Base-by-base conservation (phyloP, 2,329 filamentous ascomycete genomes). In the Pochonia chlamydosporia region DNA sequence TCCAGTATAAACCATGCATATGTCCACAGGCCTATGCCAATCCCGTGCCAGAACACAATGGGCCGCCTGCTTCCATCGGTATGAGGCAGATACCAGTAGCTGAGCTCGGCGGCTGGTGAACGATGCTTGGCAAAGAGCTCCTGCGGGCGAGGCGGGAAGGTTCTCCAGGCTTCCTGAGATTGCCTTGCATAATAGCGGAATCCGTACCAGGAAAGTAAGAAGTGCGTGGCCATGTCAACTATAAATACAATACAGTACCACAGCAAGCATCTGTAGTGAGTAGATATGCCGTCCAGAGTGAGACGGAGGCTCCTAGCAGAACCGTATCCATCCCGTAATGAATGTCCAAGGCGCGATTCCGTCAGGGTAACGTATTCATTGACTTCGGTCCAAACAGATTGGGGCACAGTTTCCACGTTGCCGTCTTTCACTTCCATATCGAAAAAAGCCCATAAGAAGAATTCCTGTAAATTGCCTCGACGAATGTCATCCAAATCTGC, bases 31-130 rank as follows among this genome's bases (percentile, higher is more conserved):
- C 85, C 84, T 48, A 88, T 72, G 36, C 84, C 83, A 42, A 87
- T 85, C 14, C 85, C 85, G 54, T 88, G 85, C 41, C 87, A 71
- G 63, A 87, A 87, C 4, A 89, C 63, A 7, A 88, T 63, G 0
- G 84, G 85, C 0, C 77, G 64, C 44, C 72, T 72, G 7, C 51
- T 50, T 4, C 49, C 21, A 10, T 53, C 52, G 1, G 79, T 79
- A 57, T 87, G 84, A 5, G 79, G 79, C 2, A 77, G 75, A 55
- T 83, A 71, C 80, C 82, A 88, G 67, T 89, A 88, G 51, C 75
- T 74, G 5, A 86, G 53, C 9, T 67, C 63, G 3, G 66, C 56
- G 5, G 73, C 73, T 4, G 72, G 68, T 1, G 81, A 84, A 21
- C 63, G 63, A 9, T 65, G 66, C 5, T 62, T 59, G 1, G 73